Base-by-base conservation (phyloP, 805 yeast species). In the Candida cerambycidarum region DNA sequence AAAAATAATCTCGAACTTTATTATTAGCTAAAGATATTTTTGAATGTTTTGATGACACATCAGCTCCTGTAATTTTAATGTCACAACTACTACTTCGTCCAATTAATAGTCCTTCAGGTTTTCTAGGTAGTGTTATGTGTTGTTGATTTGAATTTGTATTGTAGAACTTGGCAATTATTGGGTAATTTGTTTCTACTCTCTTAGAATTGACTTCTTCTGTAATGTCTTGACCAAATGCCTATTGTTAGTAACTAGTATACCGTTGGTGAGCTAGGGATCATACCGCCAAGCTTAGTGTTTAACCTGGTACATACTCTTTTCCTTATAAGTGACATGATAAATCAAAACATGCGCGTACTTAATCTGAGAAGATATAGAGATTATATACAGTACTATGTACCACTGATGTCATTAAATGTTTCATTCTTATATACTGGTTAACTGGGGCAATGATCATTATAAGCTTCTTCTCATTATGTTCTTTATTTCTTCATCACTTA, bases 11-110 rank as follows among this genome's bases (percentile, higher is more conserved):
- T 47, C 48, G 50, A 58, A 49, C 68, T 15, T 45, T 40, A 57
- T 42, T 65, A 55, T 40, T 46, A 6, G 78, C 63, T 4, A 75
- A 59, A 2, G 73, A 59, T 8, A 84, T 57, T 42, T 73, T 73
- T 51, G 87, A 80, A 55, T 85, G 92, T 23, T 68, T 65, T 0
- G 87, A 79, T 0, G 89, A 83, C 7, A 83, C 79, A 52, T 84
- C 89, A 0, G 66, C 61, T 8, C 80, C 82, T n/a, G 52, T 45
- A 3, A 85, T 59, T 3, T 66, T 62, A 11, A 82, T 58, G 48
- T 82, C 86, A 57, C 86, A 80, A 9, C 76, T 63, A 38, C 81
- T 69, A 53, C 84, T 79, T 44, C 87, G 67, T 1, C 87, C 87
- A 4, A 78, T 60, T 3, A 51, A 16, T 9, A 59, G 42, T 1